A percentile compares a stretch with the other conserved stretches of the same genome.
Evolutionary conservation across 768 basidiomycete genomes (phyloP).

Genomic region (Rhizopogon vinicolor): DNA sequence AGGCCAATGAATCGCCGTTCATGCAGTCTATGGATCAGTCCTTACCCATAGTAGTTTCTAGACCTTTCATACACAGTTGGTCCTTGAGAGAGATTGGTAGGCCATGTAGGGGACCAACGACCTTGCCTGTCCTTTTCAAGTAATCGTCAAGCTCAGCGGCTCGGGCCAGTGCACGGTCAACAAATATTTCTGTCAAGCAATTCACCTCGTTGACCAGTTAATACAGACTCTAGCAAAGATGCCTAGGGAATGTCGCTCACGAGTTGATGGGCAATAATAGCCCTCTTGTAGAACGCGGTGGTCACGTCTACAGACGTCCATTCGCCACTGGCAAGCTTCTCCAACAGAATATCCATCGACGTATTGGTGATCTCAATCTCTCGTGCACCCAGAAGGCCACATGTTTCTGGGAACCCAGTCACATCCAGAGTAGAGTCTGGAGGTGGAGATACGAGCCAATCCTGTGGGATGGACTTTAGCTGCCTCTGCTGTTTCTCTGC

Average conservation of each 20-base stretch:
- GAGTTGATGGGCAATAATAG: slow-evolving; percentile 73
- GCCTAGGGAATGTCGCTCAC: slow-evolving; percentile 30
- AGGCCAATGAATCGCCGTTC: slow-evolving; percentile 14
- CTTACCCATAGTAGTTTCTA: slow-evolving; percentile 59
- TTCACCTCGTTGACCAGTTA: slow-evolving; percentile 46
- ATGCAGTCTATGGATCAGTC: not conserved
- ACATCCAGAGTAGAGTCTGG: slow-evolving; percentile 46
- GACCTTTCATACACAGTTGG: slow-evolving; percentile 61
- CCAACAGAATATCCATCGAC: slow-evolving; percentile 39
- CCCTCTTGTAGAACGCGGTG: slow-evolving; percentile 70
- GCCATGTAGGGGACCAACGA: slow-evolving; percentile 70
- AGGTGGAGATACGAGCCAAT: slow-evolving; percentile 54
- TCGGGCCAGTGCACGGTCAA: slow-evolving; percentile 59
- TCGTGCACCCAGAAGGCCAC: slow-evolving; percentile 48
- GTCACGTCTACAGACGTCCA: slow-evolving; percentile 69
- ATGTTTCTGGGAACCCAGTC: slow-evolving; percentile 44
- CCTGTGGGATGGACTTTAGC: slow-evolving; percentile 51
- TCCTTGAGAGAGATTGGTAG: slow-evolving; percentile 75
- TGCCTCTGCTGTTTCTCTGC: slow-evolving; percentile 52
- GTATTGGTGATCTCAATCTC: slow-evolving; percentile 61
- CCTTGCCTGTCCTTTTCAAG: slow-evolving; percentile 54
- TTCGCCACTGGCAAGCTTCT: slow-evolving; percentile 45
- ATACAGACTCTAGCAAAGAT: not conserved
- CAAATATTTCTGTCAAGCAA: slow-evolving; percentile 78
- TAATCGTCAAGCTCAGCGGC: slow-evolving; percentile 65